phyloP scores from a whole-genome alignment of 371 early-diverging fungal species.

The Rozella allomycis region DNA sequence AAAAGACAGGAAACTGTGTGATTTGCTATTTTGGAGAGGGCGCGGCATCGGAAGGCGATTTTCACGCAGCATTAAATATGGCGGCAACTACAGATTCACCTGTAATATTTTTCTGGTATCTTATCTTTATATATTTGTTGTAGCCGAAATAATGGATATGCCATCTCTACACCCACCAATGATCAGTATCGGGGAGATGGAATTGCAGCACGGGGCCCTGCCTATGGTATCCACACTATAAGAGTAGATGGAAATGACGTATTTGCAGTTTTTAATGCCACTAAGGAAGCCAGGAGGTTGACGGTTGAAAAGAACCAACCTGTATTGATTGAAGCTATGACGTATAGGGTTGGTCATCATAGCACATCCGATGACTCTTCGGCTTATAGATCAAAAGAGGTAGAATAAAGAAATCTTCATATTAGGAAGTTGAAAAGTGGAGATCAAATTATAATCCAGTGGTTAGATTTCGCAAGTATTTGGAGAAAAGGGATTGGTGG shows the following conservation, averaged over 20 bases:
- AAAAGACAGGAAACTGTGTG: constrained; percentile 46
- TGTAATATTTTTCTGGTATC: constrained; percentile 77
- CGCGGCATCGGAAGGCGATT: constrained; percentile 91
- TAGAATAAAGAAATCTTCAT: not conserved
- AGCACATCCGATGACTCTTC: constrained; percentile 92
- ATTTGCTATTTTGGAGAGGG: constrained; percentile 95
- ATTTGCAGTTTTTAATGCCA: constrained; percentile 73
- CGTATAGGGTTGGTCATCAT: constrained; percentile 88
- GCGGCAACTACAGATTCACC: constrained; percentile 78
- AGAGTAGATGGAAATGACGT: constrained; percentile 94
- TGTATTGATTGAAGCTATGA: constrained; percentile 86
- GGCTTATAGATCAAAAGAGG: constrained; percentile 58
- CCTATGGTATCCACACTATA: constrained; percentile 91
- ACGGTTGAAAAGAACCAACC: constrained; percentile 60
- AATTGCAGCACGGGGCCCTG: constrained; percentile 71
- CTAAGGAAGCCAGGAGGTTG: constrained; percentile 53
- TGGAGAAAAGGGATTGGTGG: constrained; percentile 72
- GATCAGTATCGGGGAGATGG: constrained; percentile 95
- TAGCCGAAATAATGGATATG: constrained; percentile 84
- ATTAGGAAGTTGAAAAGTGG: constrained; percentile 73
- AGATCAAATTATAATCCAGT: constrained; percentile 71
- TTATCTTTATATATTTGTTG: not conserved
- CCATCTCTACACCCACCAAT: constrained; percentile 80
- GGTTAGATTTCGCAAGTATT: constrained; percentile 62
- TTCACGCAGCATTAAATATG: constrained; percentile 91